Evolutionary conservation across 768 basidiomycete species (phyloP).

Genomic region (Psilocybe tampanensis): DNA sequence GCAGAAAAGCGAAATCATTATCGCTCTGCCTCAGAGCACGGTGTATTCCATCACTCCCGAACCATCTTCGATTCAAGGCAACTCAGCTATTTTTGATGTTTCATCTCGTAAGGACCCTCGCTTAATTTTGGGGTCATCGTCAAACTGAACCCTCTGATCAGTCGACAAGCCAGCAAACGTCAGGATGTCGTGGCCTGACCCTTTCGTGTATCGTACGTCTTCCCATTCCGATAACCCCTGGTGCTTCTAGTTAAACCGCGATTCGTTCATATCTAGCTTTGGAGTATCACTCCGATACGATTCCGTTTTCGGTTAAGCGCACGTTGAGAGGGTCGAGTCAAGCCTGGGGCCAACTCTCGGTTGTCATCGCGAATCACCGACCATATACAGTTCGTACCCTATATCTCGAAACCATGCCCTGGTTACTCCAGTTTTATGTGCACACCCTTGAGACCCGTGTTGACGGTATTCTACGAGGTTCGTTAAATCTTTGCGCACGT

Average conservation of each 20-base stretch:
- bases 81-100: slow-evolving; percentile 51
- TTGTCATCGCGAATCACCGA: slow-evolving; percentile 66
- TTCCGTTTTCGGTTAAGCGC: slow-evolving; percentile 65
- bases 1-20: slow-evolving; percentile 52
- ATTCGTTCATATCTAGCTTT: slow-evolving; percentile 30
- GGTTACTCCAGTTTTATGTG: slow-evolving; percentile 87
- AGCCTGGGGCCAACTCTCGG: slow-evolving; percentile 69
- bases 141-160: slow-evolving; percentile 20
- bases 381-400: slow-evolving; percentile 46
- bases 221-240: not conserved
- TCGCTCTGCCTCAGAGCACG: slow-evolving; percentile 46
- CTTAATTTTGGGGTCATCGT: slow-evolving; percentile 9
- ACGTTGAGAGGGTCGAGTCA: slow-evolving; percentile 76
- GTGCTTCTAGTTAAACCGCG: not conserved
- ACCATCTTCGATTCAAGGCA: slow-evolving; percentile 37
- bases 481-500: slow-evolving; percentile 20
- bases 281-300: slow-evolving; percentile 40
- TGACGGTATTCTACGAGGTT: slow-evolving; percentile 49
- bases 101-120: slow-evolving; percentile 36
- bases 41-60: slow-evolving; percentile 55
- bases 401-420: slow-evolving; percentile 93
- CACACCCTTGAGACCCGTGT: slow-evolving; percentile 67
- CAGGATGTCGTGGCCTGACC: slow-evolving; percentile 54
- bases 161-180: slow-evolving; percentile 55
- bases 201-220: slow-evolving; percentile 65